Conservation (phyloP, 2,329 filamentous ascomycete species). For the Fusarium sacchari region DNA sequence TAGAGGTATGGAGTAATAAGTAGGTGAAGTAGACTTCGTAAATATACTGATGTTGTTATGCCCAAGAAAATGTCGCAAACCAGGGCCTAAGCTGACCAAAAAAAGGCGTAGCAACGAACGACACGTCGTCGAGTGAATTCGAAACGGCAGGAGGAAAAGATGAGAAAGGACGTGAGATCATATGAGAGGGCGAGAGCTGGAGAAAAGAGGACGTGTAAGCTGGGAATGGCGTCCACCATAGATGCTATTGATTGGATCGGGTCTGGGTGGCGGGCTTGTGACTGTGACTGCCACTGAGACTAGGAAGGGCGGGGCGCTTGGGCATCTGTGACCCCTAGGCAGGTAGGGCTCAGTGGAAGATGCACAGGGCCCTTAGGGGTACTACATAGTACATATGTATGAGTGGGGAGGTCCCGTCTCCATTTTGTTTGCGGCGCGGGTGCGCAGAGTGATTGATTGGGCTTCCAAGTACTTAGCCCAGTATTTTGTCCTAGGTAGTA, state of each 20-base stretch:
- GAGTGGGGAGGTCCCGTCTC: slow-evolving; percentile 1
- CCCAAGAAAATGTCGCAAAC: slow-evolving; percentile 8
- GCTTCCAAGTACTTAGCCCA: slow-evolving; percentile 5
- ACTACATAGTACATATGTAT: background rate
- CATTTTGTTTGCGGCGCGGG: slow-evolving; percentile 7
- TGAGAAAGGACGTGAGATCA: slow-evolving; percentile 22
- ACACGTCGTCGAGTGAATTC: slow-evolving; percentile 39
- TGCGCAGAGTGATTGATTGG: slow-evolving; percentile 27
- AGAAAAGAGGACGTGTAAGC: slow-evolving; percentile 27
- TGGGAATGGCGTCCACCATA: slow-evolving; percentile 27
- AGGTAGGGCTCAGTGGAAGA: slow-evolving; percentile 13
- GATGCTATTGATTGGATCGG: slow-evolving; percentile 33
- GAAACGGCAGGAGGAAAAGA: slow-evolving; percentile 32
- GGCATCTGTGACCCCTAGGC: slow-evolving; percentile 28
- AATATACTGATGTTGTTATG: slow-evolving; percentile 7
- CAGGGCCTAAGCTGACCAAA: slow-evolving; percentile 15
- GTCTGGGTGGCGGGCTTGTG: slow-evolving; percentile 31
- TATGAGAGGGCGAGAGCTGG: slow-evolving; percentile 22
- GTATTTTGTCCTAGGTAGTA: background rate
- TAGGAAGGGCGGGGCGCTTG: slow-evolving; percentile 31
- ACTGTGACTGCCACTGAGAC: slow-evolving; percentile 24
- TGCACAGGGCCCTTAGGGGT: background rate
- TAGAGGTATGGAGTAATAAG: background rate
- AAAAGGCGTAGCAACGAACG: slow-evolving; percentile 39
- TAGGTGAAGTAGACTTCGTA: background rate